Evolutionary conservation across 2,329 filamentous ascomycete species (phyloP).

Genomic region (Clarireedia hainanense): DNA sequence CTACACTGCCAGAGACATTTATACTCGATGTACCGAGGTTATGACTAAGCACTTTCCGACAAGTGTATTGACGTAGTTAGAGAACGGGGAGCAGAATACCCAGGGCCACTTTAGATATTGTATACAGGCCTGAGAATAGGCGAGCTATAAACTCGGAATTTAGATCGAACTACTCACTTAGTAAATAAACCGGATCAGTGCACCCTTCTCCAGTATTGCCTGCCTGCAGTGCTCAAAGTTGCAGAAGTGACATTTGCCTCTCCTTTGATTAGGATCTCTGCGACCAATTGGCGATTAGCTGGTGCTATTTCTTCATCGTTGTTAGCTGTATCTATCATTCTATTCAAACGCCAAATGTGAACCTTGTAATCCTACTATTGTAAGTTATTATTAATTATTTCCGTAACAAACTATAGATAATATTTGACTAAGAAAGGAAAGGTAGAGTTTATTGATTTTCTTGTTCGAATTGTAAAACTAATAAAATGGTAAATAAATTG

Average conservation of each 20-base stretch:
- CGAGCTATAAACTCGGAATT: too few relatives aligned
- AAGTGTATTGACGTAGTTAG: too few relatives aligned
- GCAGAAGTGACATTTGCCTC: conserved; percentile 79
- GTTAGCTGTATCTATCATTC: conserved; percentile 10
- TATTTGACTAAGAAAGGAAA: conserved; percentile 72
- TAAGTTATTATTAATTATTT: conserved; percentile 73
- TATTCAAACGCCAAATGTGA: conserved; percentile 63
- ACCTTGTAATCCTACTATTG: conserved; percentile 77
- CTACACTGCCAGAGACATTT: too few relatives aligned
- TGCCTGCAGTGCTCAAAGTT: conserved; percentile 62
- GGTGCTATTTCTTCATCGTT: conserved; percentile 33
- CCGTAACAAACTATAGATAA: conserved; percentile 63
- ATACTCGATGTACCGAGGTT: too few relatives aligned
- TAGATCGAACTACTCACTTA: too few relatives aligned
- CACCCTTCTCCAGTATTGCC: too few relatives aligned
- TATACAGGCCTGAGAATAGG: too few relatives aligned
- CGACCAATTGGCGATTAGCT: conserved; percentile 56
- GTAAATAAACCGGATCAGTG: too few relatives aligned
- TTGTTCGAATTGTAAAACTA: conserved; percentile 66
- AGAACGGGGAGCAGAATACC: too few relatives aligned
- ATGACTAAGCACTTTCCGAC: too few relatives aligned
- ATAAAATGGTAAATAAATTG: conserved; percentile 72
- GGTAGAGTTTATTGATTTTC: conserved; percentile 78
- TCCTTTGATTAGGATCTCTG: conserved; percentile 59
- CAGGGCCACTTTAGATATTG: too few relatives aligned